A percentile compares a stretch with the other conserved stretches of the same genome.
phyloP scores from a whole-genome alignment of 805 yeast species.

The Suhomyces vadensis region DNA sequence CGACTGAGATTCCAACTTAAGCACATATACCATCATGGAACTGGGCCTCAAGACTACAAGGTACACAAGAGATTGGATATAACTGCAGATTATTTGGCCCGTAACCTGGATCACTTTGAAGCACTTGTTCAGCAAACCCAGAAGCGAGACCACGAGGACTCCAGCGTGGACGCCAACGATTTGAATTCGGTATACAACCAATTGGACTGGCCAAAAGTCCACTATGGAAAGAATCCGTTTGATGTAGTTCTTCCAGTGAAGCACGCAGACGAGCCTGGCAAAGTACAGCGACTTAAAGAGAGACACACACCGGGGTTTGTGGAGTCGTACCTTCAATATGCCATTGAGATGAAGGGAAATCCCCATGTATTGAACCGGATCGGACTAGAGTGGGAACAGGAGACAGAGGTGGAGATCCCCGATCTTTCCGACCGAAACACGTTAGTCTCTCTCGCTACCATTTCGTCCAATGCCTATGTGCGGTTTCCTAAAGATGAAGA shows the following conservation, averaged over 20 bases:
- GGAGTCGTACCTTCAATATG: conserved; percentile 64
- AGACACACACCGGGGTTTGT: conserved; percentile 58
- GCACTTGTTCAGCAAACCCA: not conserved
- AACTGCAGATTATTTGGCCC: conserved; percentile 39
- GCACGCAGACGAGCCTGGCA: conserved; percentile 18
- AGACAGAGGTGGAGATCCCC: conserved; percentile 58
- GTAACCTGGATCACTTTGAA: conserved; percentile 10
- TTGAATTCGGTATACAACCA: conserved; percentile 14
- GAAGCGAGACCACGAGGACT: conserved; percentile 5
- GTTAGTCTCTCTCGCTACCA: conserved; percentile 69
- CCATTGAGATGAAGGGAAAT: conserved; percentile 44
- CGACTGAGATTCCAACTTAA: conserved; percentile 34
- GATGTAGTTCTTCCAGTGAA: conserved; percentile 33
- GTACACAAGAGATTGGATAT: conserved; percentile 53
- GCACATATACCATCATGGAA: conserved; percentile 64
- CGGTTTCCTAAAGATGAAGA: conserved; percentile 59
- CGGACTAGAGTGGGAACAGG: conserved; percentile 64
- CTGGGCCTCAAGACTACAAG: conserved; percentile 40
- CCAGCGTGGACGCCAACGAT: conserved; percentile 8
- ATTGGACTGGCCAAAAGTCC: conserved; percentile 39
- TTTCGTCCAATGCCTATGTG: conserved; percentile 92
- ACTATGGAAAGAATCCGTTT: conserved; percentile 41
- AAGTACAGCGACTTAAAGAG: conserved; percentile 30
- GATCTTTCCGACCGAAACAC: conserved; percentile 75
- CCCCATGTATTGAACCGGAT: conserved; percentile 38